Evolutionary conservation across 1,139 yeast genomes (phyloP).

Genomic region (Saccharomyces hybrid): DNA sequence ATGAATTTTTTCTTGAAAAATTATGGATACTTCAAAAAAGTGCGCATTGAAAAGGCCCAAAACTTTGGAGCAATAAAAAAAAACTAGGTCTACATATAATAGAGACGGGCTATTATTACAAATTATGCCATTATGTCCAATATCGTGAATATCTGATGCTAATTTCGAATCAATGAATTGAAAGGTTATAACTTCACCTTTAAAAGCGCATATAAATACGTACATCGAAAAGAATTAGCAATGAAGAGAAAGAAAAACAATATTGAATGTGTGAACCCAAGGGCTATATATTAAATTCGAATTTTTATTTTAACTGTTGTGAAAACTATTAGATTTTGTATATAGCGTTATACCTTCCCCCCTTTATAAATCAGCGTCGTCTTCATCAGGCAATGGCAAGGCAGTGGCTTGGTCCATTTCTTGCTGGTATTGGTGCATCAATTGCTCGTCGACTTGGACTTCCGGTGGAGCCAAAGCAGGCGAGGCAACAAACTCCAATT

Average conservation of each 20-base stretch:
- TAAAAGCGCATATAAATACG: neutral
- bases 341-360: neutral
- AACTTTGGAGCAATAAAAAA: no score
- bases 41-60: no score
- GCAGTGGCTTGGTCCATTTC: constrained; percentile 99
- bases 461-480: constrained; percentile 99
- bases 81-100: no score
- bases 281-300: neutral
- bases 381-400: constrained; percentile 99
- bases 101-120: no score
- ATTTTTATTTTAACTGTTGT: neutral
- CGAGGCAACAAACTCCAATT: constrained; percentile 95
- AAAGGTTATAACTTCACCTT: neutral
- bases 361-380: constrained; percentile 89
- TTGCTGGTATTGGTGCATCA: constrained; percentile 97
- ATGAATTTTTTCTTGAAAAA: no score
- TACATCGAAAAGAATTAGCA: neutral
- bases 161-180: neutral
- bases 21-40: no score
- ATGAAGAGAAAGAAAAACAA: neutral
- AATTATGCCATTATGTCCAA: neutral
- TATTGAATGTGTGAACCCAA: neutral
- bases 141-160: neutral
- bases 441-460: constrained; percentile 90
- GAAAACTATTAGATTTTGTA: neutral